A percentile compares a stretch with the other conserved stretches of the same genome.
phyloP scores from a whole-genome alignment of 192 early-diverging fungal genomes.

The Backusella liffmaniae region DNA sequence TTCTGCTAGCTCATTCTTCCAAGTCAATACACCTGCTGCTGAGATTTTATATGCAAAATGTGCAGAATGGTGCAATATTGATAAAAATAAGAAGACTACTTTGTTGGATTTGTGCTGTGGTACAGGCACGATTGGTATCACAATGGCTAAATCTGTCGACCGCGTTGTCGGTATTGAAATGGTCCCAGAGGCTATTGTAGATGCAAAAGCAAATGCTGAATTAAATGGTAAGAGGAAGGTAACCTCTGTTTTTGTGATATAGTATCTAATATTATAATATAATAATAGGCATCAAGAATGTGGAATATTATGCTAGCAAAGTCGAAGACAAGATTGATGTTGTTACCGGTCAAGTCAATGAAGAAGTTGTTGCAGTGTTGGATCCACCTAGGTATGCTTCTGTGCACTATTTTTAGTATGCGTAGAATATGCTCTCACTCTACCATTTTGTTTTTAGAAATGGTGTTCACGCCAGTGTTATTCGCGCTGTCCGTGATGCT shows the following conservation, averaged over 20 bases:
- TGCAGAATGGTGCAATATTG: constrained; percentile 34
- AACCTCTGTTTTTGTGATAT: neutral
- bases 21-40: constrained; percentile 72
- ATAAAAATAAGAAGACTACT: constrained; percentile 36
- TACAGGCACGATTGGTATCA: constrained; percentile 82
- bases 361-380: constrained; percentile 67
- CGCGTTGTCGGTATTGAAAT: constrained; percentile 76
- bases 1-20: constrained; percentile 77
- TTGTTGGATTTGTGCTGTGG: constrained; percentile 81
- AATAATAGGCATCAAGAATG: constrained; percentile 46
- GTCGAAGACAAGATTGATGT: constrained; percentile 58
- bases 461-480: constrained; percentile 60
- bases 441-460: constrained; percentile 22
- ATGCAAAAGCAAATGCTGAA: constrained; percentile 69
- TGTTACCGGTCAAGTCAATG: constrained; percentile 30
- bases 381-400: constrained; percentile 65
- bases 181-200: constrained; percentile 62
- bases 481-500: constrained; percentile 59
- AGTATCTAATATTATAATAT: neutral
- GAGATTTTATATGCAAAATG: constrained; percentile 60
- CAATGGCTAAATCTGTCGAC: constrained; percentile 65
- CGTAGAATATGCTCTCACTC: neutral
- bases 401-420: neutral
- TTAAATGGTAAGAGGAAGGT: constrained; percentile 19
- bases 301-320: constrained; percentile 53